Conservation (phyloP, 208 protist genomes). For the Novymonas esmeraldas region DNA sequence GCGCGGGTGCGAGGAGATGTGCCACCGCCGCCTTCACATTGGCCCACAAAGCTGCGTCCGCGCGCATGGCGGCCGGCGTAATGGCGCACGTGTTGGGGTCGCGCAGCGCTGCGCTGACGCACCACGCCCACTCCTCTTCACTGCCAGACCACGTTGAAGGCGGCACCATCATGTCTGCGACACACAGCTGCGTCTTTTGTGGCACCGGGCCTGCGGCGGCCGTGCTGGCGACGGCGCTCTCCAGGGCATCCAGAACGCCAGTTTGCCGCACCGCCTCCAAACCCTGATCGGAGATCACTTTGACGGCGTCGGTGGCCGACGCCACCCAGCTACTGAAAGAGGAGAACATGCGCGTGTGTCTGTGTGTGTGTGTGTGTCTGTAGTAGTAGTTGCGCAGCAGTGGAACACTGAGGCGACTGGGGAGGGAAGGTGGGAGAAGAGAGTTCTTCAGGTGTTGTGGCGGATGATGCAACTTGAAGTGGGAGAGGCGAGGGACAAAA, state of each 20-base stretch:
- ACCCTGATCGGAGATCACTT: conserved; percentile 42
- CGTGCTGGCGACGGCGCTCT: conserved; percentile 12
- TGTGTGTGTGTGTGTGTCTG: background rate
- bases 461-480: too few species aligned
- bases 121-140: conserved; percentile 46
- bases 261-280: conserved; percentile 40
- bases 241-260: conserved; percentile 41
- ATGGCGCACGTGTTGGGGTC: conserved; percentile 50
- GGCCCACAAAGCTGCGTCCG: conserved; percentile 20
- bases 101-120: conserved; percentile 36
- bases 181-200: conserved; percentile 1
- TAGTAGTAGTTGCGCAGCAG: too few species aligned
- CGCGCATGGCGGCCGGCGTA: conserved; percentile 20
- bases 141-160: conserved; percentile 40
- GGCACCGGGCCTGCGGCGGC: background rate
- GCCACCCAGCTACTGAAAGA: conserved; percentile 35
- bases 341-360: conserved; percentile 38
- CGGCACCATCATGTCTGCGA: conserved; percentile 24
- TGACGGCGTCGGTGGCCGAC: conserved; percentile 42
- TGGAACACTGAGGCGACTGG: too few species aligned
- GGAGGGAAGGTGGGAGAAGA: too few species aligned
- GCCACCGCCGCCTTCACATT: conserved; percentile 11
- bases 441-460: too few species aligned
- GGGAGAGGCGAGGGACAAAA: too few species aligned
- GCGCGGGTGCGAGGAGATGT: background rate